Percentiles rank a stretch among this genome's conserved stretches.
Evolutionary conservation across 2,329 filamentous ascomycete species (phyloP).

Genomic region (Amphichorda felina): DNA sequence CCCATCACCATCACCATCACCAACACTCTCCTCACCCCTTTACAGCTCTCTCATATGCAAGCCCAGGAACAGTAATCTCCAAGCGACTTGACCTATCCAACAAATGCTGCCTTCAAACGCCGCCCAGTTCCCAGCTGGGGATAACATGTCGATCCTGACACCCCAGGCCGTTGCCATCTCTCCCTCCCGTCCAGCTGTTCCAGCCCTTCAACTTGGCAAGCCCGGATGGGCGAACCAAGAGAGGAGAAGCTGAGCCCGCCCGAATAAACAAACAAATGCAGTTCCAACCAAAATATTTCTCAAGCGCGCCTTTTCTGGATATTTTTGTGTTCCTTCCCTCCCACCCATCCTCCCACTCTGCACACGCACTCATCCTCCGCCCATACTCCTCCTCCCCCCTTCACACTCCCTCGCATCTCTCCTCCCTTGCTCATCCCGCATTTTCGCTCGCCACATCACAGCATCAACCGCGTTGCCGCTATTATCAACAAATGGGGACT

Average conservation of each 20-base stretch:
- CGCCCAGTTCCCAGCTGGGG: slow-evolving; percentile 1
- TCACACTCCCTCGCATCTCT: slow-evolving; percentile 5
- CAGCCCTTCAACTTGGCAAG: too few species aligned
- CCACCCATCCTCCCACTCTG: slow-evolving; percentile 1
- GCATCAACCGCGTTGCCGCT: slow-evolving; percentile 1
- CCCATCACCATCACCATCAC: too few species aligned
- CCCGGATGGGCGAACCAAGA: too few species aligned
- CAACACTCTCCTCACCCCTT: too few species aligned
- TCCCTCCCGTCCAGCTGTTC: background rate
- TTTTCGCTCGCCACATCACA: slow-evolving; percentile 5
- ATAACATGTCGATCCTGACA: background rate
- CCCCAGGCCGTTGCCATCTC: slow-evolving; percentile 13
- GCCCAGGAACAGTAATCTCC: background rate
- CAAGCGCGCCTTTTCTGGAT: slow-evolving; percentile 1
- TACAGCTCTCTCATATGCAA: too few species aligned
- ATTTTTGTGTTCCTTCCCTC: background rate
- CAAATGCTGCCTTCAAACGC: background rate
- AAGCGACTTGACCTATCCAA: background rate
- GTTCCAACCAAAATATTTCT: background rate
- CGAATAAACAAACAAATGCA: background rate
- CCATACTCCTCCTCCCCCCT: slow-evolving; percentile 3
- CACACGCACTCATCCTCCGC: too few species aligned
- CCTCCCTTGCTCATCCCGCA: slow-evolving; percentile 2
- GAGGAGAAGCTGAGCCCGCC: background rate
- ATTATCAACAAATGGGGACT: slow-evolving; percentile 3